Evolutionary conservation across 1,284 basidiomycete species (phyloP), one percentile per base, ranked within the genome.

Genomic region (Naganishia sp.): DNA sequence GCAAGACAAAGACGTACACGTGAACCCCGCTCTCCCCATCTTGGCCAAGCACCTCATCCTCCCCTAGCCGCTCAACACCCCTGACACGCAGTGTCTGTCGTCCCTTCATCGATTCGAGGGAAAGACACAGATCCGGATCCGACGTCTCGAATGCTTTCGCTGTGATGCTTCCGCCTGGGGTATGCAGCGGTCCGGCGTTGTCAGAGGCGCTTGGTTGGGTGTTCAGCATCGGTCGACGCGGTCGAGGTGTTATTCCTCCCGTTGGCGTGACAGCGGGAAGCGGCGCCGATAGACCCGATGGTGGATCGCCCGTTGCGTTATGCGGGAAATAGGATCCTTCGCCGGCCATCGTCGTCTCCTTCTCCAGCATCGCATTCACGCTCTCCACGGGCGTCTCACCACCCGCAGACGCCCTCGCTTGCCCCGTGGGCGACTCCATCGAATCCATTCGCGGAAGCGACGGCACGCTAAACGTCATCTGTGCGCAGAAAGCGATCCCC

Each of bases 101-200:
- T 0, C 79, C 79, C 46, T 76, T 67, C 73, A 79, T 73, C 2
- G 75, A 76, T 67, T 80, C 79, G 31, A 80, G 72, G n/a, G 77
- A 78, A 2, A 80, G 71, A 54, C 77, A 79, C 6, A 80, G 67
- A 69, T 80, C 79, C 0, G 77, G 76, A 51, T 77, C 76, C 3
- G 39, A 39, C 61, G 49, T 61, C n/a, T 23, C 58, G 17, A 61
- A 51, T 9, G 55, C 3, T 69, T 46, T 10, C 68, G 60, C 45
- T 13, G 56, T 23, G 45, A 35, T 10, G 6, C 46, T 47, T 23
- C 52, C 32, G 21, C 46, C 35, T 31, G 57, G 46, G 1, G n/a
- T 60, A 28, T 17, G 39, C 31, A 7, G 35, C 35, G 35, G 35
- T 39, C 35, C 32, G 35, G 4, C 57, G 58, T 2, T 63, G 28